Percentiles rank a stretch among this genome's conserved stretches.
Conservation (phyloP, 257 asterid species). For the Przewalskia tangutica region DNA sequence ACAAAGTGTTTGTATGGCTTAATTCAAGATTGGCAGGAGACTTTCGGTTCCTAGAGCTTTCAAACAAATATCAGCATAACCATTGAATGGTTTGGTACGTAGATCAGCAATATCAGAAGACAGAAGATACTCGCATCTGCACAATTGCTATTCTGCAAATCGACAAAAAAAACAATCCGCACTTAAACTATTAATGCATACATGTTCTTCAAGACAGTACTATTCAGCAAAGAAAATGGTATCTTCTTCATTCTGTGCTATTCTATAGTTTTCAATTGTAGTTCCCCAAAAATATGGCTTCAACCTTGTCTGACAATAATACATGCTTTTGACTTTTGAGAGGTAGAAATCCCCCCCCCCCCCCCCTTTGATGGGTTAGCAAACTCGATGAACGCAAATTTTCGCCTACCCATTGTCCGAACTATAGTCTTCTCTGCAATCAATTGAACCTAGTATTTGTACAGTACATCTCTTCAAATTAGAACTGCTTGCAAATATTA, state of each 20-base stretch:
- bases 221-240: not conserved
- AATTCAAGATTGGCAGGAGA: not conserved
- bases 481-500: not conserved
- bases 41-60: not conserved
- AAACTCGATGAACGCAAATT: not conserved
- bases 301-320: not conserved
- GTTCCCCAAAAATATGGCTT: not conserved
- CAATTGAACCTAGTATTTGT: not conserved
- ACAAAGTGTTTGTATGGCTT: not conserved
- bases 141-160: not conserved
- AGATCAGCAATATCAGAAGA: not conserved
- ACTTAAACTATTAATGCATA: not conserved
- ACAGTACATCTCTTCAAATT: not conserved
- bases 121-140: not conserved
- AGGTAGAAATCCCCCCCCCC: not conserved
- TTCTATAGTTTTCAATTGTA: not conserved
- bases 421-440: not conserved
- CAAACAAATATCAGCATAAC: not conserved
- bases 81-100: not conserved
- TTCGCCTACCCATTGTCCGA: not conserved
- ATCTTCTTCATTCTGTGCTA: not conserved
- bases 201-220: not conserved
- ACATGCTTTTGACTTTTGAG: not conserved
- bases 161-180: not conserved
- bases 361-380: not conserved